Conservation (phyloP, 2,329 filamentous ascomycete genomes). For the Diaporthe sp. region DNA sequence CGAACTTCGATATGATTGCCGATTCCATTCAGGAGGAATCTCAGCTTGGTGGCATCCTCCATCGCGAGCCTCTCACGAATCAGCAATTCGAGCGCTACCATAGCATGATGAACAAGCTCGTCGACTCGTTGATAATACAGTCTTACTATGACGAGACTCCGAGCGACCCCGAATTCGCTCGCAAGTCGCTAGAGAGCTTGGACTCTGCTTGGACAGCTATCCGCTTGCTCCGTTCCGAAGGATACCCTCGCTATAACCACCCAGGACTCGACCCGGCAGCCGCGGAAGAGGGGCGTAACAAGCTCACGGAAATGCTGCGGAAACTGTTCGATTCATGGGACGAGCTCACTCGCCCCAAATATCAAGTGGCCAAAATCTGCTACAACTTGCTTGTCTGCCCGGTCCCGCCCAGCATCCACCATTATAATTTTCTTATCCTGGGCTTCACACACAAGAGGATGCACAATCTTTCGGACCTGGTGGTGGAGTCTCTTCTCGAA, state of each 20-base stretch:
- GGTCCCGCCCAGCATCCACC: conserved; percentile 74
- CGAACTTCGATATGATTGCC: conserved; percentile 27
- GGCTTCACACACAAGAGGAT: conserved; percentile 69
- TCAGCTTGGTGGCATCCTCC: conserved; percentile 2
- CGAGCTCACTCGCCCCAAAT: conserved; percentile 40
- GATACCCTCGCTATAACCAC: conserved; percentile 49
- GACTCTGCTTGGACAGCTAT: conserved; percentile 50
- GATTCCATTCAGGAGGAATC: conserved; percentile 21
- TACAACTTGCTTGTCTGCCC: conserved; percentile 76
- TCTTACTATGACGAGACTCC: conserved; percentile 44
- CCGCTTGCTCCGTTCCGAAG: conserved; percentile 49
- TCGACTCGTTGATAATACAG: conserved; percentile 47
- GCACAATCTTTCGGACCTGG: conserved; percentile 63
- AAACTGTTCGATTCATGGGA: conserved; percentile 46
- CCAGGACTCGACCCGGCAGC: conserved; percentile 41
- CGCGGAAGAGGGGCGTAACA: conserved; percentile 41
- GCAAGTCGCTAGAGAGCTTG: conserved; percentile 42
- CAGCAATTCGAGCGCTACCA: conserved; percentile 41
- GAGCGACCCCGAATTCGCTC: conserved; percentile 40
- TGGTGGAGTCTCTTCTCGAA: conserved; percentile 64
- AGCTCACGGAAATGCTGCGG: conserved; percentile 43
- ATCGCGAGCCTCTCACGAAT: conserved; percentile 42
- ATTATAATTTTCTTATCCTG: conserved; percentile 78
- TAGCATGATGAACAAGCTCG: conserved; percentile 46
- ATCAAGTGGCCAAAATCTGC: conserved; percentile 61